These are phyloP conservation scores for Yarrowia hollandica DNA, from an alignment of 805 yeast genomes.

Conservation along the genomic window DNA sequence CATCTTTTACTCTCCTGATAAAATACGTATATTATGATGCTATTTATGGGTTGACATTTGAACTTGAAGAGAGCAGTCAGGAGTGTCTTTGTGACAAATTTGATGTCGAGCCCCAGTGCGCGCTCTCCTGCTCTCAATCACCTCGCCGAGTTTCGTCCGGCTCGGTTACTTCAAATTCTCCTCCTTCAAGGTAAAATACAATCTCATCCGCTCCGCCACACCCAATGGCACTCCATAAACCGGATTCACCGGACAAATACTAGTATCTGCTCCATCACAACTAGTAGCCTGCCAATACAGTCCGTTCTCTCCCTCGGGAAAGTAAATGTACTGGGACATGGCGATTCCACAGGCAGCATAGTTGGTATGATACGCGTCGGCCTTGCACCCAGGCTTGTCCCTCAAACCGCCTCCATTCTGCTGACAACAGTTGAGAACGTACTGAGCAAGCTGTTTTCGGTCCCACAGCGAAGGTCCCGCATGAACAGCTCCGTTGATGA, in stretches of 20 bases:
- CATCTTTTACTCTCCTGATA: no score
- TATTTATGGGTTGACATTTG: no score
- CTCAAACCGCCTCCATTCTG: slow-evolving; percentile 67
- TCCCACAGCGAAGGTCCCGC: slow-evolving; percentile 46
- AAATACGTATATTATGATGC: no score
- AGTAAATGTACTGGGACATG: slow-evolving; percentile 51
- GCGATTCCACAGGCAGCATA: slow-evolving; percentile 79
- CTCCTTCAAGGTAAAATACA: slow-evolving; percentile 31
- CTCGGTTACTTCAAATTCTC: not conserved
- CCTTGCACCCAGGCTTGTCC: slow-evolving; percentile 80
- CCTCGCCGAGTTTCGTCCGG: no score
- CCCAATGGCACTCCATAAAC: slow-evolving; percentile 58
- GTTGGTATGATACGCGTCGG: slow-evolving; percentile 91
- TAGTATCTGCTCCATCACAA: slow-evolving; percentile 1
- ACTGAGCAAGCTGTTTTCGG: slow-evolving; percentile 59
- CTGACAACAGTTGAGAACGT: slow-evolving; percentile 78
- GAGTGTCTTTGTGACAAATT: no score
- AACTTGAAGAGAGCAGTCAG: no score
- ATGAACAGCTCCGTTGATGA: slow-evolving; percentile 56
- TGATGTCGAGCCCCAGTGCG: no score
- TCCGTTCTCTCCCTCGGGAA: slow-evolving; percentile 26
- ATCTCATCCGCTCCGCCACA: slow-evolving; percentile 42
- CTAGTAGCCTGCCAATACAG: slow-evolving; percentile 26
- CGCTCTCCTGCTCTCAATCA: no score
- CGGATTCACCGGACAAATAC: slow-evolving; percentile 49